Evolutionary conservation across 345 rosid species (phyloP).

Genomic region (Conringia planisiliqua): DNA sequence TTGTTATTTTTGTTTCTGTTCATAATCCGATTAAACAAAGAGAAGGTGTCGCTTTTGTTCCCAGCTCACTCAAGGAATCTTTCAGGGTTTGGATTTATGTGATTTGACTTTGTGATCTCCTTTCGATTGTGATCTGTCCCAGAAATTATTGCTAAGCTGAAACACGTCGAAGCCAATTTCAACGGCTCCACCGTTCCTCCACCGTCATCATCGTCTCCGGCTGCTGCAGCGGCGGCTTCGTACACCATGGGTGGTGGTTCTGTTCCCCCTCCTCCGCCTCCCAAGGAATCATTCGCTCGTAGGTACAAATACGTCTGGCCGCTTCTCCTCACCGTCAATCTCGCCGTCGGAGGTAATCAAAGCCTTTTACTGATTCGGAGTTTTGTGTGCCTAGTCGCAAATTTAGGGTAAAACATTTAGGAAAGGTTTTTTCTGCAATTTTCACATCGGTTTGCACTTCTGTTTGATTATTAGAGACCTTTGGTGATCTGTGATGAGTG

Average conservation of each 20-base stretch:
- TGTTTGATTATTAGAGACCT: too few relatives aligned
- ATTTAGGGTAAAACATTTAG: too few relatives aligned
- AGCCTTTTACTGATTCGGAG: background rate
- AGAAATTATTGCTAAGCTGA: conserved; percentile 50
- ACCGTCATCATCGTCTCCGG: conserved; percentile 37
- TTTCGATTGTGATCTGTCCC: conserved; percentile 21
- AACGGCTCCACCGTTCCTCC: conserved; percentile 34
- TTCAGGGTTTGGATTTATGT: background rate
- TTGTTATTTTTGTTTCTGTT: background rate
- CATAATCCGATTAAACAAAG: background rate
- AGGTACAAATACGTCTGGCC: conserved; percentile 89
- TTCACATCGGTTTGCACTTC: too few relatives aligned
- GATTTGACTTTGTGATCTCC: conserved; percentile 10
- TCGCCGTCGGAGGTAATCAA: conserved; percentile 67
- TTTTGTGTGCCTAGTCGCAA: too few relatives aligned
- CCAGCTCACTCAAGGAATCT: conserved; percentile 26
- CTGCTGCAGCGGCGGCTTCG: conserved; percentile 52
- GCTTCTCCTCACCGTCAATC: conserved; percentile 68
- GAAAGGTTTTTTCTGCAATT: too few relatives aligned
- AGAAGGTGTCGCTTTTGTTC: conserved; percentile 1
- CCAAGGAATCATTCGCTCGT: conserved; percentile 71
- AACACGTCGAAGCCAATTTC: conserved; percentile 46
- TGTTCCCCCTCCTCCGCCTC: conserved; percentile 60
- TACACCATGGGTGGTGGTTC: conserved; percentile 54
- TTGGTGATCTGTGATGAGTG: too few relatives aligned